Evolutionary conservation across 2,329 filamentous ascomycete species (phyloP), one percentile per base, ranked within the genome.

Genomic region (Domatiomyces catenatus): DNA sequence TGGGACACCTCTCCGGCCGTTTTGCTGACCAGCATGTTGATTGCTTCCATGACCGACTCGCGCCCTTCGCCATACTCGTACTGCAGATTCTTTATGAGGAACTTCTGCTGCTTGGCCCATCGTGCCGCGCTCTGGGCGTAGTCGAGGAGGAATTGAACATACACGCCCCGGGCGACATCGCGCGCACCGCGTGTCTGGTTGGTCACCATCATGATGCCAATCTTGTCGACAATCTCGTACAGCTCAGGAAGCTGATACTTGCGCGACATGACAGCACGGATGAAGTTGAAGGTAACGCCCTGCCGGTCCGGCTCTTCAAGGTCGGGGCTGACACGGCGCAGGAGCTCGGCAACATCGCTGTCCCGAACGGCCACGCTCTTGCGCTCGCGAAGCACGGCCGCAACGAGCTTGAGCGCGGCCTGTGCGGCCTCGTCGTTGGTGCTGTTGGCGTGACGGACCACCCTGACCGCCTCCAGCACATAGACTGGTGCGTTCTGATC

Each of bases 251-350:
- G 88, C 60, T 94, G 77, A 44, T 96, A 75, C 63, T 84, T 90
- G 17, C 89, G 80, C 49, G 86, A 83, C 62, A 98, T 77, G 22
- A 96, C 81, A 0, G 87, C 84, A 43, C 89, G 83, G 52, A 98
- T 69, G 67, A 98, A 96, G 62, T 86, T 94, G 71, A 98, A 98
- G 0, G 87, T 92, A 43, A 94, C 80, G 58, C 94, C 89, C 56
- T 94, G 86, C 54, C 89, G 83, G 57, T 94, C 83, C 3, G 90
- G 88, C 63, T 96, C 87, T 26, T 93, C 94, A 46, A 98, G 76
- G 61, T 96, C 90, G 24, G 88, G 81, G 59, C 88, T 84, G 48
- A 96, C 72, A 52, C 86, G 84, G 54, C 81, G 79, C 3, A 96
- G 77, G 2, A 98, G 71, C 64, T 87, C 83, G 44, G 92, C 87